These are phyloP conservation scores for Grosmannia clavigera DNA, from an alignment of 2,329 filamentous ascomycete genomes.

Conservation along the genomic window DNA sequence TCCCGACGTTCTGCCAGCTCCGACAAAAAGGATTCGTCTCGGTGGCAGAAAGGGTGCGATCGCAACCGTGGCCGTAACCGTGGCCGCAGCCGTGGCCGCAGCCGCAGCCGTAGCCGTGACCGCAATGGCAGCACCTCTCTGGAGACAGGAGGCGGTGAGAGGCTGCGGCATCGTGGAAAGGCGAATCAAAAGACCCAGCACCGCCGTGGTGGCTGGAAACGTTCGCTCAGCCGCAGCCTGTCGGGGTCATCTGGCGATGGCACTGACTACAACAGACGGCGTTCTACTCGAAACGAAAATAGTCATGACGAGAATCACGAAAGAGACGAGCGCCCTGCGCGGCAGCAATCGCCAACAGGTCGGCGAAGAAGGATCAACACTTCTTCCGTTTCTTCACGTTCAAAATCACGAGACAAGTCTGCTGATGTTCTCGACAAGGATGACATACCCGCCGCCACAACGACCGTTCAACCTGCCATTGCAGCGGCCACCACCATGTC, in stretches of 20 bases:
- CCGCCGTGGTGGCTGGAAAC: background rate
- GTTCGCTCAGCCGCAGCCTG: background rate
- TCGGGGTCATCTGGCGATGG: background rate
- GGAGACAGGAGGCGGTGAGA: background rate
- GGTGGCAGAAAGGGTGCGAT: conserved; percentile 13
- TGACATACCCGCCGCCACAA: conserved; percentile 23
- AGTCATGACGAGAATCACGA: background rate
- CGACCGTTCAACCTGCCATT: background rate
- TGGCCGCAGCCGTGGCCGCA: conserved; percentile 10
- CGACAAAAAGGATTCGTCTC: conserved; percentile 7
- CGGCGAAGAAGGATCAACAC: conserved; percentile 31
- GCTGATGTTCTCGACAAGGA: conserved; percentile 44
- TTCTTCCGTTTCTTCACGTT: conserved; percentile 39
- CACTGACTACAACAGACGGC: background rate
- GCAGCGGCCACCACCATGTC: background rate
- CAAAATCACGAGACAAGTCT: conserved; percentile 36
- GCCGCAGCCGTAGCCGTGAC: conserved; percentile 13
- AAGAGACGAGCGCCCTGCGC: conserved; percentile 1
- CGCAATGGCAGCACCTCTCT: conserved; percentile 15
- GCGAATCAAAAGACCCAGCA: background rate
- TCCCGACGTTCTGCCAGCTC: conserved; percentile 20
- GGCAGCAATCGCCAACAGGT: background rate
- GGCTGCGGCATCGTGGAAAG: background rate
- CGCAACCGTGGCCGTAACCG: conserved; percentile 14
- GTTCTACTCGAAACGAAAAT: background rate